Conservation (phyloP, 768 basidiomycete species). For the Kwoniella botswanensis region DNA sequence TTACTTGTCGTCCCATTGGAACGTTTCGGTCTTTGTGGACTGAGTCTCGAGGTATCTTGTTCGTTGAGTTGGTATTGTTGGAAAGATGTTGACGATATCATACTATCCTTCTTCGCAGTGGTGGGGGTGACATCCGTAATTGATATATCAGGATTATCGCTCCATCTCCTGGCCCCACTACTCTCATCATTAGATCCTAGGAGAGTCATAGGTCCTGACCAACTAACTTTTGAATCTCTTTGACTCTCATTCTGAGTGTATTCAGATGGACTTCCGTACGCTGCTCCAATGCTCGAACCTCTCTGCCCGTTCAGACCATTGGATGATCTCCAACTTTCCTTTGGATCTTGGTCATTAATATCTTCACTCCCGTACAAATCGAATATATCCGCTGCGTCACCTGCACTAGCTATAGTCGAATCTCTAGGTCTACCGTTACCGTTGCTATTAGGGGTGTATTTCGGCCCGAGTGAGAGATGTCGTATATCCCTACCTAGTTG, state of each 20-base stretch:
- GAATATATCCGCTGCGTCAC: constrained; percentile 45
- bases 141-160: constrained; percentile 13
- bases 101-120: neutral
- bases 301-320: neutral
- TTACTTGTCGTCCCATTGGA: neutral
- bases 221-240: constrained; percentile 1
- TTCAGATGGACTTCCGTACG: neutral
- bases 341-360: too few species aligned
- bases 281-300: constrained; percentile 11
- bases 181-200: neutral
- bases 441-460: neutral
- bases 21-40: neutral
- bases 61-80: neutral
- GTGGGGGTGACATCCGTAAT: neutral
- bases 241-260: neutral
- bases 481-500: neutral
- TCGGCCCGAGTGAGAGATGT: constrained; percentile 4
- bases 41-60: neutral
- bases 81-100: constrained; percentile 2
- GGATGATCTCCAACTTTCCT: constrained; percentile 4
- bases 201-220: neutral
- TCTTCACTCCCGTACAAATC: constrained; percentile 33
- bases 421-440: constrained; percentile 26
- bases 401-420: constrained; percentile 36
- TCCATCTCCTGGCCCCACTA: neutral